Conservation (phyloP, 345 rosid genomes). For the Physaria fendleri region DNA sequence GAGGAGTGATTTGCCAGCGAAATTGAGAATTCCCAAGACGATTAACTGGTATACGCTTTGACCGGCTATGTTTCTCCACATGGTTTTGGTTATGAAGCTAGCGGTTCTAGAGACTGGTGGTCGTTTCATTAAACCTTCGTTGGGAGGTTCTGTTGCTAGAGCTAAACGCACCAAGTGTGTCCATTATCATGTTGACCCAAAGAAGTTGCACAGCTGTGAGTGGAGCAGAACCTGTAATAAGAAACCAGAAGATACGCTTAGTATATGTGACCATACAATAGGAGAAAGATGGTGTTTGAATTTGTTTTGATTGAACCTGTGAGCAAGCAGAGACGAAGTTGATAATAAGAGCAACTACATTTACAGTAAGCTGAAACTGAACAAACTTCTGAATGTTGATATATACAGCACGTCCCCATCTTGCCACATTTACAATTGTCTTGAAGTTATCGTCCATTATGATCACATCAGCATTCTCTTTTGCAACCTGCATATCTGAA, state of each 20-base stretch:
- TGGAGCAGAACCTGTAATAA: conserved; percentile 61
- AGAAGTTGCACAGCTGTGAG: conserved; percentile 78
- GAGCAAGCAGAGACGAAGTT: conserved; percentile 73
- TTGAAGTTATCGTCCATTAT: conserved; percentile 78
- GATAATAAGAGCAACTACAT: conserved; percentile 61
- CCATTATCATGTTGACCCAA: conserved; percentile 91
- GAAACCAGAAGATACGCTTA: neutral
- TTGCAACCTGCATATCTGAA: conserved; percentile 49
- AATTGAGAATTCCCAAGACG: conserved; percentile 47
- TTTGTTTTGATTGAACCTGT: conserved; percentile 32
- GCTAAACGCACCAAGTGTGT: conserved; percentile 86
- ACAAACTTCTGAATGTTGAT: conserved; percentile 81
- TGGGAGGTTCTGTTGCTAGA: conserved; percentile 76
- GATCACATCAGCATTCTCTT: conserved; percentile 78
- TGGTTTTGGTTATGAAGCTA: conserved; percentile 50
- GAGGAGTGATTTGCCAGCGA: conserved; percentile 49
- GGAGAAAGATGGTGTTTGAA: neutral
- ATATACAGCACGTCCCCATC: conserved; percentile 83
- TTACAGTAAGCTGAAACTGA: conserved; percentile 77
- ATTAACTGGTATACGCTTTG: conserved; percentile 65
- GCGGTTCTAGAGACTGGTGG: conserved; percentile 53
- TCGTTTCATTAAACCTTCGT: conserved; percentile 63
- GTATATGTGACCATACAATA: neutral
- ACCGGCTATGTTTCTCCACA: conserved; percentile 82
- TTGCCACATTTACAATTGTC: conserved; percentile 65